These are phyloP conservation scores for Axilococcus clingmanii DNA, from an alignment of 139 green algal species.

Conservation along the genomic window DNA sequence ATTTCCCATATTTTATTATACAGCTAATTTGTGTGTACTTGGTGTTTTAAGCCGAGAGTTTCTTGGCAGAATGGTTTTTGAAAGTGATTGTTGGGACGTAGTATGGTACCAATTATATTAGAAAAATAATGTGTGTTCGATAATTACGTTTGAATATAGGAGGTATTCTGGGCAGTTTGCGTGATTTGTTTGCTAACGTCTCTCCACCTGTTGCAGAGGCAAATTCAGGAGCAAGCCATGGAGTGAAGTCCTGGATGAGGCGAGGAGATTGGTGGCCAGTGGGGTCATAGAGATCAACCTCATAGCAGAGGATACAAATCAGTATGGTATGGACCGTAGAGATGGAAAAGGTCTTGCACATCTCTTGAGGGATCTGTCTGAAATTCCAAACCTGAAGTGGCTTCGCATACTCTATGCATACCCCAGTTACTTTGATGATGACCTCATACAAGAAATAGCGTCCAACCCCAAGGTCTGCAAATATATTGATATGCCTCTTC, in stretches of 20 bases:
- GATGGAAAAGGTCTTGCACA: slow-evolving; percentile 59
- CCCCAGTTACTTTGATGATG: slow-evolving; percentile 64
- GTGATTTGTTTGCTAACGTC: too few species aligned
- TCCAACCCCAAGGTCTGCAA: slow-evolving; percentile 82
- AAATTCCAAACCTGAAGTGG: slow-evolving; percentile 65
- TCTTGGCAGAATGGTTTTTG: too few species aligned
- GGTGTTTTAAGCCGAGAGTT: too few species aligned
- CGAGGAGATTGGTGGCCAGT: slow-evolving; percentile 42
- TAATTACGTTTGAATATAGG: too few species aligned
- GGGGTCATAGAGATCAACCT: slow-evolving; percentile 80
- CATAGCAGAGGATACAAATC: slow-evolving; percentile 80
- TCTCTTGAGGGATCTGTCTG: slow-evolving; percentile 61
- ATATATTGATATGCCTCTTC: slow-evolving; percentile 92
- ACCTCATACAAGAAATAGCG: slow-evolving; percentile 80
- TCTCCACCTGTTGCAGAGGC: slow-evolving; percentile 54
- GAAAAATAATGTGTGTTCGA: too few species aligned
- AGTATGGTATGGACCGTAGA: slow-evolving; percentile 68
- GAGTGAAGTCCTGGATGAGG: slow-evolving; percentile 61
- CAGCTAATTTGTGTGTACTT: too few species aligned
- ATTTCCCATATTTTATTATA: too few species aligned
- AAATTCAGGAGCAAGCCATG: slow-evolving; percentile 82
- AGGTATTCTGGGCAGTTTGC: too few species aligned
- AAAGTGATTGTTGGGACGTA: too few species aligned
- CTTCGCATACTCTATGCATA: slow-evolving; percentile 86
- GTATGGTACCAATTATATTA: too few species aligned